Evolutionary conservation across 495 filamentous ascomycete species (phyloP).

Genomic region (Penicillium coprophilum): DNA sequence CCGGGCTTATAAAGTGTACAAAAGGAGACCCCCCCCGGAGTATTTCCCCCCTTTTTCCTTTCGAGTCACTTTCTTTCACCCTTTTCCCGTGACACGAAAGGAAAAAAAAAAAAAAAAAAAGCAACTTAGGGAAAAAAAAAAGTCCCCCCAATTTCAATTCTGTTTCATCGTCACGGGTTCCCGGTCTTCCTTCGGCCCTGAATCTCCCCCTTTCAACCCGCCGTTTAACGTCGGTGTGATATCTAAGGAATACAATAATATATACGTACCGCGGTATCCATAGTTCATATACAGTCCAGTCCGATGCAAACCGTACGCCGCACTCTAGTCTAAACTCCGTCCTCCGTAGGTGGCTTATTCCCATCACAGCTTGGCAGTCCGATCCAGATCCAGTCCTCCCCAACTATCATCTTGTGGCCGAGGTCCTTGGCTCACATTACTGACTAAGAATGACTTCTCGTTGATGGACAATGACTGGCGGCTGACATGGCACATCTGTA

Average conservation of each 20-base stretch:
- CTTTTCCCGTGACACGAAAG: background rate
- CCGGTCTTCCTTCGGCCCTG: background rate
- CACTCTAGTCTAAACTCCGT: background rate
- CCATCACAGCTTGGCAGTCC: background rate
- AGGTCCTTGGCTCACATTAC: background rate
- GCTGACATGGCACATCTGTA: background rate
- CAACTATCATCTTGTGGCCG: background rate
- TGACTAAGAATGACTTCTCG: background rate
- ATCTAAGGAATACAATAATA: background rate
- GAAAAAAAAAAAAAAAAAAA: background rate
- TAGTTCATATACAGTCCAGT: background rate
- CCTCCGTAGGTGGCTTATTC: background rate
- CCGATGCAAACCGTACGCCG: background rate
- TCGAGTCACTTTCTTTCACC: background rate
- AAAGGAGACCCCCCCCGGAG: background rate
- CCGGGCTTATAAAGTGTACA: background rate
- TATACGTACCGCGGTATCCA: background rate
- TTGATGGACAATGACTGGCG: no score
- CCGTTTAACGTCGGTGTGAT: background rate
- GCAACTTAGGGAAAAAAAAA: background rate
- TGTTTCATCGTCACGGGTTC: background rate
- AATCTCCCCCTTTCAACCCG: constrained; percentile 3
- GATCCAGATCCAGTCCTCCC: constrained; percentile 1
- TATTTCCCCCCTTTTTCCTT: background rate
- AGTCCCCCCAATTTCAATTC: background rate